Evolutionary conservation across 1,139 yeast species (phyloP), one percentile per base, ranked within the genome.

Genomic region (Pichia sp.): DNA sequence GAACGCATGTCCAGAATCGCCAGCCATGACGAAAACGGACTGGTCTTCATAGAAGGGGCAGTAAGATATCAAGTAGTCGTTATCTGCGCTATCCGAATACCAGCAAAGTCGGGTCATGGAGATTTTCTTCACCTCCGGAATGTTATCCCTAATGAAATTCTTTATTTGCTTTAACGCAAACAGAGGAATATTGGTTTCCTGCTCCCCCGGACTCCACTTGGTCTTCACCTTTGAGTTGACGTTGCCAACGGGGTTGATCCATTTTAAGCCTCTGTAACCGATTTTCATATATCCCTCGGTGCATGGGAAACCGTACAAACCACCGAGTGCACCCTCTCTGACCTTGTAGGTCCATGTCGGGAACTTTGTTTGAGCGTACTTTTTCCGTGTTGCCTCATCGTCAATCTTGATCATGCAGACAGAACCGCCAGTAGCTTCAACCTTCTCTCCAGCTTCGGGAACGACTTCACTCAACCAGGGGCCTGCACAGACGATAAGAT

Each of bases 401-500:
- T 58, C 55, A 24, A 63, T 51, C 31, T 60, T 60, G 5, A 63
- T 48, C 27, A 63, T 34, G 12, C 60, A 57, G 6, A 65, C 62
- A 36, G 65, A 63, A 10, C 75, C 77, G 5, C 67, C 66, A 12
- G 73, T 67, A 0, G 73, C 75, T 58, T 73, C 75, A 50, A 66
- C 63, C 43, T 71, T 62, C 12, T 72, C 73, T 38, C 64, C 66
- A 6, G 73, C 59, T 52, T 69, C 71, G 7, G 68, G 68, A 7
- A 74, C 63, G n/a, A 74, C 56, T 20, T 69, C 65, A 8, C 70
- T 63, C 20, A 73, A 62, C 77, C 78, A 75, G 7, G 76, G 73
- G 33, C 79, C 79, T 27, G 74, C 67, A 38, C 74, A 69, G 4
- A 73, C 63, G 44, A 75, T 65, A 6, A 69, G 71, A n/a, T 70